phyloP scores from a whole-genome alignment of 257 asterid genomes.

The Gardenia jasminoides region DNA sequence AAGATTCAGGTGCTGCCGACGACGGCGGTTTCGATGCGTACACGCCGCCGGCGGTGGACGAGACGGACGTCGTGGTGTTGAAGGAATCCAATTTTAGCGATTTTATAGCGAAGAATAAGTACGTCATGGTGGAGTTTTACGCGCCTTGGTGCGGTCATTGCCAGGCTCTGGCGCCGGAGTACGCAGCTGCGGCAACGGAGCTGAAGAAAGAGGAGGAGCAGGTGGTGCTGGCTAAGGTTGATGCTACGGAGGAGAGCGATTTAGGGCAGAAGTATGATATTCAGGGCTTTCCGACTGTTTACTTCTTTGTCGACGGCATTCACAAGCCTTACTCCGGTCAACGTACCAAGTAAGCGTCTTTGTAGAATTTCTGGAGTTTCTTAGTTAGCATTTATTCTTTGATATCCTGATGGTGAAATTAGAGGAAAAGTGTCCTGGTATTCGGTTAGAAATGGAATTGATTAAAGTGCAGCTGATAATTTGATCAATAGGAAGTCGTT shows the following conservation, averaged over 20 bases:
- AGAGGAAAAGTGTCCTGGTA: neutral
- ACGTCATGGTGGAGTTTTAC: constrained; percentile 92
- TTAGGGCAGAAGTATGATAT: constrained; percentile 76
- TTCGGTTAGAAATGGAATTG: neutral
- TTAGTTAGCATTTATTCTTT: neutral
- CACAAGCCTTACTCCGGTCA: constrained; percentile 68
- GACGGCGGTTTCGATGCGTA: constrained; percentile 17
- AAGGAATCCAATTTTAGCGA: constrained; percentile 70
- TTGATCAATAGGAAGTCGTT: neutral
- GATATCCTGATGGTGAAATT: neutral
- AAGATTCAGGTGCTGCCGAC: constrained; percentile 11
- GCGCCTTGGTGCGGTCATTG: constrained; percentile 99
- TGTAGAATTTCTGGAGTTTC: neutral
- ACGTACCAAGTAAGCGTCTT: constrained; percentile 67
- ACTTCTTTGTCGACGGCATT: constrained; percentile 79
- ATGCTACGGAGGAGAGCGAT: constrained; percentile 72
- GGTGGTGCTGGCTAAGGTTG: constrained; percentile 87
- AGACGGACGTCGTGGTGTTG: constrained; percentile 75
- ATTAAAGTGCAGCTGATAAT: neutral
- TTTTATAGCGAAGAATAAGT: constrained; percentile 58
- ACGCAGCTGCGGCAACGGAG: constrained; percentile 95
- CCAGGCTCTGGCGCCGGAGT: constrained; percentile 82
- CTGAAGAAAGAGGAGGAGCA: constrained; percentile 45
- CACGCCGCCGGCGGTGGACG: constrained; percentile 63
- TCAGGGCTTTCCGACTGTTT: constrained; percentile 77